Evolutionary conservation across 2,329 filamentous ascomycete genomes (phyloP).

Genomic region (Claviceps monticola): DNA sequence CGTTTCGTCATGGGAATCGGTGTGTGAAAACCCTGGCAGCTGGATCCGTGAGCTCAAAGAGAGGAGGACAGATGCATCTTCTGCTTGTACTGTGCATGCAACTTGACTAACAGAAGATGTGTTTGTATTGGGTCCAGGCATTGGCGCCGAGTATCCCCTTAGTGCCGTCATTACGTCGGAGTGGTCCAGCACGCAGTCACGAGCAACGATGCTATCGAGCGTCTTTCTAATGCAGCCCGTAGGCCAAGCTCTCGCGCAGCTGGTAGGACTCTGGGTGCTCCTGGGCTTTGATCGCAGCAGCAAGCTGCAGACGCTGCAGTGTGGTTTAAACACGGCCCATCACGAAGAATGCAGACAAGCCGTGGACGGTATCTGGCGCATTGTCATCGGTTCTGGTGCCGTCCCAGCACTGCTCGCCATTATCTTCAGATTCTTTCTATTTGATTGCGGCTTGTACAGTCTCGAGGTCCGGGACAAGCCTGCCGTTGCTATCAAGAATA

Average conservation of each 20-base stretch:
- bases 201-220: slow-evolving; percentile 52
- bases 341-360: slow-evolving; percentile 30
- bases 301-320: slow-evolving; percentile 29
- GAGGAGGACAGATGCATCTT: not conserved
- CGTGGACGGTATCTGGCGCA: slow-evolving; percentile 51
- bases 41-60: not conserved
- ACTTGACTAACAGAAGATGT: not conserved
- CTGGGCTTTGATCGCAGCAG: slow-evolving; percentile 30
- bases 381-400: slow-evolving; percentile 51
- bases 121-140: slow-evolving; percentile 26
- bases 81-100: not conserved
- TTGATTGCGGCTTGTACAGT: slow-evolving; percentile 51
- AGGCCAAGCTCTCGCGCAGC: slow-evolving; percentile 50
- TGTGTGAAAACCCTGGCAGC: slow-evolving; percentile 11
- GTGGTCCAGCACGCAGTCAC: slow-evolving; percentile 47
- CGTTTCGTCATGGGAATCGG: slow-evolving; percentile 41
- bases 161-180: slow-evolving; percentile 55
- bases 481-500: slow-evolving; percentile 42
- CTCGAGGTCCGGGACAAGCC: slow-evolving; percentile 52
- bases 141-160: slow-evolving; percentile 56
- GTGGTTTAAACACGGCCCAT: slow-evolving; percentile 31
- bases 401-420: slow-evolving; percentile 50
- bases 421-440: slow-evolving; percentile 52
- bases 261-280: slow-evolving; percentile 42
- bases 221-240: slow-evolving; percentile 59